A percentile compares a stretch with the other conserved stretches of the same genome.
These are phyloP conservation scores for Theobroma cacao DNA, from an alignment of 345 rosid species.

Conservation along the genomic window DNA sequence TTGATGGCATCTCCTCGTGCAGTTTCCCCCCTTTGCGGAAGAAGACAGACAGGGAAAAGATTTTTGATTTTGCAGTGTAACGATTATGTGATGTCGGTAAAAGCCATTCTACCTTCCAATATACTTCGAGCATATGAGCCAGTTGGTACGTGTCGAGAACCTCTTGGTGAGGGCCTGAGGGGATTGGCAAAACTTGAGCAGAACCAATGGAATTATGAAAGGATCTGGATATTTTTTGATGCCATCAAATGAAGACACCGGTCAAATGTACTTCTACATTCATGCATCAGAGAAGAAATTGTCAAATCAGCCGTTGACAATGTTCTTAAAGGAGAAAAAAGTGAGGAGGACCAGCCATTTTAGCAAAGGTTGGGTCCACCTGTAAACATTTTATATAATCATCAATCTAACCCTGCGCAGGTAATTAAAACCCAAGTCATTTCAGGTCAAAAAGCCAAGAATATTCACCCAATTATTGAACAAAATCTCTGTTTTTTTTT, in stretches of 20 bases:
- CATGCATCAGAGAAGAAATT: background rate
- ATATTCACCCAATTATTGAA: constrained; percentile 9
- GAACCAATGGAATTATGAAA: background rate
- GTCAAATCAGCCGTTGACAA: constrained; percentile 1
- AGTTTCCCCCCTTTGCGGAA: background rate
- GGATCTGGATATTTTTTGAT: background rate
- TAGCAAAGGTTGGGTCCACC: background rate
- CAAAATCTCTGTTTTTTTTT: background rate
- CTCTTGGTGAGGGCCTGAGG: background rate
- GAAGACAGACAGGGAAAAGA: background rate
- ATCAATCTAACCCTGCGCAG: background rate
- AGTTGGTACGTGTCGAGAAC: background rate
- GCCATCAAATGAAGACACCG: background rate
- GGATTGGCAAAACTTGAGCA: background rate
- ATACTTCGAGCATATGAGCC: no score
- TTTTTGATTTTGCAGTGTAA: background rate
- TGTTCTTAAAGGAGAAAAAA: background rate
- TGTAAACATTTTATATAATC: background rate
- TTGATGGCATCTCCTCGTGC: background rate
- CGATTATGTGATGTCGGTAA: background rate
- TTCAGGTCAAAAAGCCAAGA: constrained; percentile 8
- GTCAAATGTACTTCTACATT: constrained; percentile 4
- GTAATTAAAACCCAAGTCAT: background rate
- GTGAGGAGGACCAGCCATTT: background rate
- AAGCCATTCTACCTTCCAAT: no score